Base-by-base conservation (phyloP, 2,329 filamentous ascomycete species). In the Aspergillus glaucus region DNA sequence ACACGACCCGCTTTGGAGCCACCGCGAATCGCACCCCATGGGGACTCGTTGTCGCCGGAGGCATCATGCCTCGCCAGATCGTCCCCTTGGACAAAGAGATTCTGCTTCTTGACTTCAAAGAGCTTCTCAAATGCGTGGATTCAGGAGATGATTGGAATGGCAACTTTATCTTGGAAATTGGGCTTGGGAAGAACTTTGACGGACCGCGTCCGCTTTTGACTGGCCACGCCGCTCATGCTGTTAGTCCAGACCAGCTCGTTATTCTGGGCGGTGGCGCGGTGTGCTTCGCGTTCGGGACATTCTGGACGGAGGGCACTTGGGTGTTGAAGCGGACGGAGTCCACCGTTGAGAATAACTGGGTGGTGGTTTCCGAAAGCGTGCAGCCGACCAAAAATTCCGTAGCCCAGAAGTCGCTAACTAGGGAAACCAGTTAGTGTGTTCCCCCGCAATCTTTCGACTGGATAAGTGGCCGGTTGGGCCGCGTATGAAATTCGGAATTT, bases 281-380 rank as follows among this genome's bases (percentile, higher is more conserved):
- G 0, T 95, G 89, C 65, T 95, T 95, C 72, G 90, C 88, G 0
- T 95, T 95, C 78, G 90, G 90, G 1, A 87, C 87, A 6, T 90
- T 81, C 60, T 94, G 88, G 87, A 91, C 90, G 45, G 75, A 76
- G 28, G 81, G 81, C 1, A 72, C 77, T 10, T 85, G 72, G 71
- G 64, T 69, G 2, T 58, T 82, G 55, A 66, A 65, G 62, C 64
- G 57, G 24, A 50, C 49, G 24, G 55, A 61, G 30, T 54, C 57
- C 15, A 48, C 46, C 3, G 36, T 49, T n/a, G 50, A 52, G 39
- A 68, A 67, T 50, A 50, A 55, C 32, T 73, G 70, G 70, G 46
- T 51, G 1, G 45, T 69, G 6, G 39, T 69, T 21, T 56, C 60
- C 30, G 50, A 57, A 37, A 15, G 36, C 15, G 48, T 48, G 9